Percentiles rank a stretch among this genome's conserved stretches.
Evolutionary conservation across 805 yeast species (phyloP).

Genomic region (Saccharomycopsis javanensis): DNA sequence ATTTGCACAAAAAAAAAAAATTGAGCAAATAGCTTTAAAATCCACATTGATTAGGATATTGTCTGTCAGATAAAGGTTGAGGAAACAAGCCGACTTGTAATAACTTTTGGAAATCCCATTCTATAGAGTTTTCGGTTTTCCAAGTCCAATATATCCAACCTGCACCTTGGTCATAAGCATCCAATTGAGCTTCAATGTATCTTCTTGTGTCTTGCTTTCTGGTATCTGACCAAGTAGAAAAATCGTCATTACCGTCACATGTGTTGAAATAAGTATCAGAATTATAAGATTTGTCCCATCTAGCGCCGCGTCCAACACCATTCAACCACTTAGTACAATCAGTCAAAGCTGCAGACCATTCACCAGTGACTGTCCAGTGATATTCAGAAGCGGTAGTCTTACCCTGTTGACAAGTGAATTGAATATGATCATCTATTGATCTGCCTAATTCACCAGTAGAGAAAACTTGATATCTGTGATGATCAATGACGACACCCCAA

Average conservation of each 20-base stretch:
- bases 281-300: constrained; percentile 44
- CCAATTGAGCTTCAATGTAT: constrained; percentile 52
- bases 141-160: constrained; percentile 71
- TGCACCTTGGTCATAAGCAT: constrained; percentile 36
- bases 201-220: constrained; percentile 39
- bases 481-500: constrained; percentile 64
- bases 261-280: constrained; percentile 8
- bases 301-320: constrained; percentile 58
- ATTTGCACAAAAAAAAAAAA: background rate
- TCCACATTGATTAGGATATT: constrained; percentile 28
- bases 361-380: constrained; percentile 52
- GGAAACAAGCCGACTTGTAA: constrained; percentile 48
- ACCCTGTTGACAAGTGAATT: constrained; percentile 44
- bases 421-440: constrained; percentile 52
- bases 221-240: constrained; percentile 33
- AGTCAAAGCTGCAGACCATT: constrained; percentile 63
- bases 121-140: constrained; percentile 55
- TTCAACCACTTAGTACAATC: constrained; percentile 65
- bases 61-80: constrained; percentile 45
- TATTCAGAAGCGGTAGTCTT: constrained; percentile 35
- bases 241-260: constrained; percentile 34
- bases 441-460: constrained; percentile 50
- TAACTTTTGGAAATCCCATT: constrained; percentile 55
- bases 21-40: background rate
- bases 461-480: constrained; percentile 88